phyloP scores from a whole-genome alignment of 192 early-diverging fungal species.

The Backusella luteola region DNA sequence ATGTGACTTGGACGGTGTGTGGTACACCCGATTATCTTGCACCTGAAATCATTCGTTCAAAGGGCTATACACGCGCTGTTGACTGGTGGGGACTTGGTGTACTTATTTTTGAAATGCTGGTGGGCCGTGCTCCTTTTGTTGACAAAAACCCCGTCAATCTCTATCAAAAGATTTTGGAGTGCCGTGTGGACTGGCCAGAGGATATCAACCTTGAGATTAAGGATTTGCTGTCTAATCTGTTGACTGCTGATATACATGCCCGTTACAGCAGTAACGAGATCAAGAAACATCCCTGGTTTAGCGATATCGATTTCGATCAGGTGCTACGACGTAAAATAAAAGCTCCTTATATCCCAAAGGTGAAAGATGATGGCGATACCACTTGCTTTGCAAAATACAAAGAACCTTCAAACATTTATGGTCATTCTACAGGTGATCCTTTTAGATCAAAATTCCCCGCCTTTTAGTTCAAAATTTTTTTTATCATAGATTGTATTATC shows the following conservation, averaged over 20 bases:
- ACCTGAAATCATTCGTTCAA: slow-evolving; percentile 87
- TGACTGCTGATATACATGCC: slow-evolving; percentile 73
- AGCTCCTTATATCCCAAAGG: slow-evolving; percentile 51
- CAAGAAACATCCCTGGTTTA: slow-evolving; percentile 84
- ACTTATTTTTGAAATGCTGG: slow-evolving; percentile 85
- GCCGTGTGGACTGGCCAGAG: slow-evolving; percentile 69
- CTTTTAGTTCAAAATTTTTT: slow-evolving; percentile 8
- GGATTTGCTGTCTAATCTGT: slow-evolving; percentile 72
- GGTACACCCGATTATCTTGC: slow-evolving; percentile 92
- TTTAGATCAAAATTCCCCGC: slow-evolving; percentile 25
- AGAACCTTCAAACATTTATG: slow-evolving; percentile 21
- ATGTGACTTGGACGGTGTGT: slow-evolving; percentile 52
- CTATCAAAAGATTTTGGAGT: slow-evolving; percentile 86
- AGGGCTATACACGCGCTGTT: slow-evolving; percentile 80
- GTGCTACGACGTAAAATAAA: slow-evolving; percentile 40
- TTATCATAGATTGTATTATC: neutral
- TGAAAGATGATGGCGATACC: slow-evolving; percentile 47
- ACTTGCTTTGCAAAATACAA: slow-evolving; percentile 36
- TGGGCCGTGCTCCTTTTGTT: slow-evolving; percentile 74
- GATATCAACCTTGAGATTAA: slow-evolving; percentile 67
- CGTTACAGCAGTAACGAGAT: slow-evolving; percentile 83
- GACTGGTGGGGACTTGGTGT: slow-evolving; percentile 98
- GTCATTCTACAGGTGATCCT: slow-evolving; percentile 15
- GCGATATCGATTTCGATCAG: slow-evolving; percentile 46
- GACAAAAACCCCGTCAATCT: slow-evolving; percentile 87